These are phyloP conservation scores for Mortierella sp. DNA, from an alignment of 371 early-diverging fungal genomes.

Conservation along the genomic window DNA sequence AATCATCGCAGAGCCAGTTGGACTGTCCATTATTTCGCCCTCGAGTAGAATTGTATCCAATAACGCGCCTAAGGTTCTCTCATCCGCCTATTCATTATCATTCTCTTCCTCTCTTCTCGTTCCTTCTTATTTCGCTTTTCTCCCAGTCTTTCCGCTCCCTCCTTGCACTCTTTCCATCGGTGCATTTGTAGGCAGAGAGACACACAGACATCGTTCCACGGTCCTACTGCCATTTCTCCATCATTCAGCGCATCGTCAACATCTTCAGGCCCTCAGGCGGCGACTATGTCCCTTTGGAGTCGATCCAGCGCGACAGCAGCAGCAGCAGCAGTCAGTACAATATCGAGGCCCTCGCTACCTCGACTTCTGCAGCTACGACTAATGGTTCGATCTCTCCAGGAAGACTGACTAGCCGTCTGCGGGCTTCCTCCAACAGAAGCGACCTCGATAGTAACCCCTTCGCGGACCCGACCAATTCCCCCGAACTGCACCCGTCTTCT, in stretches of 20 bases:
- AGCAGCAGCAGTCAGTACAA: slow-evolving; percentile 18
- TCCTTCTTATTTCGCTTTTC: too few species aligned
- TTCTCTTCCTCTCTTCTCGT: too few species aligned
- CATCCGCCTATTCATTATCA: too few species aligned
- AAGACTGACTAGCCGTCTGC: slow-evolving; percentile 27
- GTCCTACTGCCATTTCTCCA: slow-evolving; percentile 7
- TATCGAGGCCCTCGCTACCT: slow-evolving; percentile 11
- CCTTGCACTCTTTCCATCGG: too few species aligned
- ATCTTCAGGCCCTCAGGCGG: slow-evolving; percentile 48
- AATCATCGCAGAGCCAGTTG: too few species aligned
- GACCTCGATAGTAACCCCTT: slow-evolving; percentile 8
- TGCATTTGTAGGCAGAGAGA: too few species aligned
- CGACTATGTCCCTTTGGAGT: slow-evolving; percentile 48
- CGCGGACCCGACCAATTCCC: background rate
- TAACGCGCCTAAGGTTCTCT: too few species aligned
- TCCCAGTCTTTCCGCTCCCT: too few species aligned
- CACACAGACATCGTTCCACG: background rate
- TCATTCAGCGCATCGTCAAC: slow-evolving; percentile 46
- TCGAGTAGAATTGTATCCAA: too few species aligned
- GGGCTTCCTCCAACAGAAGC: slow-evolving; percentile 13
- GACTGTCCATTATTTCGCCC: too few species aligned
- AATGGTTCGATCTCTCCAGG: slow-evolving; percentile 8
- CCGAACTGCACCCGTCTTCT: slow-evolving; percentile 10
- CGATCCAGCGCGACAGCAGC: slow-evolving; percentile 38
- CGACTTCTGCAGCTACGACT: slow-evolving; percentile 18